Conservation (phyloP, 106 monocot species). For the Dactylorhiza incarnata region DNA sequence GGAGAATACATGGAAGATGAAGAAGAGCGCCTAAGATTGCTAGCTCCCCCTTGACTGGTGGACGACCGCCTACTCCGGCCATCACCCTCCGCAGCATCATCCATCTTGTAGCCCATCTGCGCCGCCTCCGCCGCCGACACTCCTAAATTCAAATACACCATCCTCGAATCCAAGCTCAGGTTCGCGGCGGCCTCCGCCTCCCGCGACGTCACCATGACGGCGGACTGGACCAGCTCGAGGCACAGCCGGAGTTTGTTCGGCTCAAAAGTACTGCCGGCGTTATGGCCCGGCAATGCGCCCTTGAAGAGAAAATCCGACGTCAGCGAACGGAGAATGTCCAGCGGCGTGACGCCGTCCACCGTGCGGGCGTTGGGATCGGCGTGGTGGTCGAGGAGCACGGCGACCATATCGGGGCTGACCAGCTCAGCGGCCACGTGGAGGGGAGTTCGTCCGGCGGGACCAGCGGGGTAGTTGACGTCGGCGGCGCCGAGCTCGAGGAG, state of each 20-base stretch:
- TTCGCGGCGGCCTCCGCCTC: conserved; percentile 43
- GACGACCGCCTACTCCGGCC: background rate
- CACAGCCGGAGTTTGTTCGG: conserved; percentile 91
- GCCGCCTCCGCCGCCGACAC: conserved; percentile 27
- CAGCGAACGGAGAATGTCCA: conserved; percentile 76
- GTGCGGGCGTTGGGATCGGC: conserved; percentile 80
- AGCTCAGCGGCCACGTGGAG: conserved; percentile 93
- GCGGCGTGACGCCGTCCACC: conserved; percentile 72
- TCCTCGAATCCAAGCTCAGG: conserved; percentile 68
- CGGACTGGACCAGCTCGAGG: conserved; percentile 87
- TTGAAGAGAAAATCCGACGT: conserved; percentile 94
- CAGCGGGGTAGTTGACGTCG: conserved; percentile 85
- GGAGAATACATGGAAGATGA: conserved; percentile 2
- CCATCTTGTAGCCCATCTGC: conserved; percentile 14
- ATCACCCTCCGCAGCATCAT: conserved; percentile 24
- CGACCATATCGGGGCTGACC: conserved; percentile 93
- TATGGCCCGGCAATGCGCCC: conserved; percentile 49
- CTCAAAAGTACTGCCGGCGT: conserved; percentile 44
- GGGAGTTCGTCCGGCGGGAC: conserved; percentile 68
- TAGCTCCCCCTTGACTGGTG: background rate
- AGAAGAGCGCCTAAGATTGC: background rate
- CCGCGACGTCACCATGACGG: conserved; percentile 58
- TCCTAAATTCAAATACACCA: conserved; percentile 92
- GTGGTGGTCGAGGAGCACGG: conserved; percentile 94
- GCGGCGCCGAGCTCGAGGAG: conserved; percentile 87